Percentiles rank a stretch among this genome's conserved stretches.
Conservation (phyloP, 2,329 filamentous ascomycete species). For the Exserohilum rostratum region DNA sequence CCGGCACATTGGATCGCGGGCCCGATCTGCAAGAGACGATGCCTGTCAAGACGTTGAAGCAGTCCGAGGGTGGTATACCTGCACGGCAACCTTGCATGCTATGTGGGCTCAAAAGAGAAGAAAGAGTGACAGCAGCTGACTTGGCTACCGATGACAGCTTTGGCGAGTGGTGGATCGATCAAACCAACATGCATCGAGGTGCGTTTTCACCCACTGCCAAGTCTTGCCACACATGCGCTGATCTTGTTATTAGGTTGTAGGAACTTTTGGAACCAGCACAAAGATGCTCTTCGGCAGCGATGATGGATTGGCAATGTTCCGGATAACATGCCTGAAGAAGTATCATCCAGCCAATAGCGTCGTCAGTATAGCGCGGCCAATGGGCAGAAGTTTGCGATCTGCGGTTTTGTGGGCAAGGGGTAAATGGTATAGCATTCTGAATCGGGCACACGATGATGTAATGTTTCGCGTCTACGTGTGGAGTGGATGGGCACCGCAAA, state of each 20-base stretch:
- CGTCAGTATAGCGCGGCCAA: too few relatives aligned
- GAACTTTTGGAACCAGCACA: conserved; percentile 84
- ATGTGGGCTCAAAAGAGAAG: conserved; percentile 87
- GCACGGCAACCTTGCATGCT: conserved; percentile 79
- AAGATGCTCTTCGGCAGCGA: conserved; percentile 70
- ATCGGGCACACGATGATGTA: neutral
- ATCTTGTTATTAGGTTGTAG: conserved; percentile 64
- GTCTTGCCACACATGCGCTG: conserved; percentile 37
- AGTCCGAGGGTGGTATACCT: conserved; percentile 69
- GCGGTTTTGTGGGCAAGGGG: conserved; percentile 3
- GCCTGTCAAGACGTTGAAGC: conserved; percentile 67
- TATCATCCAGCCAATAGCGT: too few relatives aligned
- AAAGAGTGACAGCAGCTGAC: conserved; percentile 78
- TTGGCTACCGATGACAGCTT: conserved; percentile 84
- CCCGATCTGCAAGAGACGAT: conserved; percentile 76
- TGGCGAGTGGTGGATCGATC: conserved; percentile 94
- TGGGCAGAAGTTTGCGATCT: neutral
- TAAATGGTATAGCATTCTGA: neutral
- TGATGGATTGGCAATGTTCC: conserved; percentile 47
- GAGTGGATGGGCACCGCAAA: neutral
- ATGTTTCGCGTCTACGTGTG: neutral
- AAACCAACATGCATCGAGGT: conserved; percentile 69
- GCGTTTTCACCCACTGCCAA: neutral
- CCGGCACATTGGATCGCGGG: conserved; percentile 55
- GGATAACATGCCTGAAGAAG: too few relatives aligned